Evolutionary conservation across 176 grass and related monocot genomes (phyloP).

Genomic region (Coix lacrymajobi): DNA sequence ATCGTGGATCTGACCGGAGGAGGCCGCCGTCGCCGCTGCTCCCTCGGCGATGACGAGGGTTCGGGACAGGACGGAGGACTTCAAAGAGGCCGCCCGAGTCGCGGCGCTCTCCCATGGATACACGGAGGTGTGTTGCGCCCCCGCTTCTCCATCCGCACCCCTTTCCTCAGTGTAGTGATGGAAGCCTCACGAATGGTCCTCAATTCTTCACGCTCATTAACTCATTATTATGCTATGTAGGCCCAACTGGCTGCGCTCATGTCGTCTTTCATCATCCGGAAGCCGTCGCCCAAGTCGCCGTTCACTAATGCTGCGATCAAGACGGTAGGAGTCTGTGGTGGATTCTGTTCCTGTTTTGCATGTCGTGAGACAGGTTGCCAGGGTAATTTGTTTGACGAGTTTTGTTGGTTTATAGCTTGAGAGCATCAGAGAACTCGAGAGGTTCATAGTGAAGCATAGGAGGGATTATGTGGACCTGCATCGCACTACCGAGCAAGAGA

Average conservation of each 20-base stretch:
- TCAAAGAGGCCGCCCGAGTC: constrained; percentile 61
- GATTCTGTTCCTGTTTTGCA: neutral
- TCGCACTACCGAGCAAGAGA: constrained; percentile 87
- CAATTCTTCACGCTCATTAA: neutral
- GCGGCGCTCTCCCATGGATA: constrained; percentile 58
- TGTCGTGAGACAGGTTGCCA: neutral
- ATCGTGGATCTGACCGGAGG: constrained; percentile 32
- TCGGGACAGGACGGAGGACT: constrained; percentile 81
- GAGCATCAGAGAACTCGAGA: constrained; percentile 76
- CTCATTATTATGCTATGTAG: constrained; percentile 29
- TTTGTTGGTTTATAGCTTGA: constrained; percentile 56
- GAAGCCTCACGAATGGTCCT: neutral
- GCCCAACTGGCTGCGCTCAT: constrained; percentile 65
- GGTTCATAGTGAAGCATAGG: constrained; percentile 77
- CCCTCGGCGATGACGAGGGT: constrained; percentile 59
- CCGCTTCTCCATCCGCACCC: neutral
- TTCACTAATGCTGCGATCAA: constrained; percentile 82
- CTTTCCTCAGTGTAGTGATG: neutral
- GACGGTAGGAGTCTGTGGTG: constrained; percentile 44
- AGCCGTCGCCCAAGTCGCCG: constrained; percentile 49
- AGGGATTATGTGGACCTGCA: constrained; percentile 87
- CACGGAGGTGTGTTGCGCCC: constrained; percentile 48
- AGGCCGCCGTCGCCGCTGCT: neutral
- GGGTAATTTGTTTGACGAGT: neutral
- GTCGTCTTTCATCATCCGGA: constrained; percentile 91